phyloP scores from a whole-genome alignment of 441 rosid species.

The Monsonia emarginata region DNA sequence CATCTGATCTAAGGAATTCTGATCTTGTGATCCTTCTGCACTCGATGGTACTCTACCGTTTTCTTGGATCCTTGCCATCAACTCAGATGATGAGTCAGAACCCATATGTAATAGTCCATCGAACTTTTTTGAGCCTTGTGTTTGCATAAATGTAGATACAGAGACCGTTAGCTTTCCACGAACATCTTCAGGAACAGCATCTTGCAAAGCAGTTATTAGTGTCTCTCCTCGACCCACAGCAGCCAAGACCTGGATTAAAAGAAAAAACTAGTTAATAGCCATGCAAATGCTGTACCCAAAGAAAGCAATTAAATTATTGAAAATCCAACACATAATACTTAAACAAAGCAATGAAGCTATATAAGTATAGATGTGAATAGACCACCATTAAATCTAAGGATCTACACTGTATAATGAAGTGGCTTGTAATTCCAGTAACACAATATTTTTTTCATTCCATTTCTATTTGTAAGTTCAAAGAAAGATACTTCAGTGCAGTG shows the following conservation, averaged over 20 bases:
- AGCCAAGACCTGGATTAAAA: constrained; percentile 58
- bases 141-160: constrained; percentile 49
- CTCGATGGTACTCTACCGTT: constrained; percentile 26
- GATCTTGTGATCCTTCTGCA: constrained; percentile 28
- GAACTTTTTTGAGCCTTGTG: constrained; percentile 44
- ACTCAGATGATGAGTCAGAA: constrained; percentile 31
- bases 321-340: constrained; percentile 1
- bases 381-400: background rate
- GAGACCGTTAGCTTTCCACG: constrained; percentile 67
- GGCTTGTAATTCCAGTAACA: background rate
- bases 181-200: constrained; percentile 92
- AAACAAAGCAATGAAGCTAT: background rate
- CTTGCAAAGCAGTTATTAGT: constrained; percentile 68
- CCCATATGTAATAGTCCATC: constrained; percentile 32
- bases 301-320: constrained; percentile 10
- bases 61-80: constrained; percentile 35
- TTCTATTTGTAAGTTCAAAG: background rate
- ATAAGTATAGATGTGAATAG: background rate
- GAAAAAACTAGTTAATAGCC: constrained; percentile 22
- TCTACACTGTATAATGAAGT: background rate
- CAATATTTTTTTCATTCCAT: background rate
- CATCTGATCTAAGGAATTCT: constrained; percentile 31
- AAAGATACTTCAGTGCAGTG: background rate
- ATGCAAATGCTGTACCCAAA: constrained; percentile 18
- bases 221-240: constrained; percentile 89